Evolutionary conservation across 2,329 filamentous ascomycete species (phyloP).

Genomic region (Verticillium nubilum): DNA sequence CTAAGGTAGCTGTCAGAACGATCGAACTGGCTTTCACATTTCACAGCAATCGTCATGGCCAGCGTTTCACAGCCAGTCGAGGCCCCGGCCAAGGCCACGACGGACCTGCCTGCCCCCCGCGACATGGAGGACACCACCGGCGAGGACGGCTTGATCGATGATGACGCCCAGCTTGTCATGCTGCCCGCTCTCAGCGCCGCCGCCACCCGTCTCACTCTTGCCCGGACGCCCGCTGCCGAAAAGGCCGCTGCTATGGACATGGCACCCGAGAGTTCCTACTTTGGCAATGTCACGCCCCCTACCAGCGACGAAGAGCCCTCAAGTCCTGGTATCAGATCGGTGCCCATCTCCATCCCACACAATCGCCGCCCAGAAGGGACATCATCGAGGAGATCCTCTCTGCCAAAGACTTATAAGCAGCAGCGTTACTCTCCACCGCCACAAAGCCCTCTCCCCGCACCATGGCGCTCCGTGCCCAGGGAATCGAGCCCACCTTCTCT

Average conservation of each 20-base stretch:
- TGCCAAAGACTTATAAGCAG: not conserved
- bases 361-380: not conserved
- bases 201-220: conserved; percentile 50
- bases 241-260: conserved; percentile 51
- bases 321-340: not conserved
- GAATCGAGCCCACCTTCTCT: conserved; percentile 25
- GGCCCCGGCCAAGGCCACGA: not conserved
- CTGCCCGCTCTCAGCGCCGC: conserved; percentile 53
- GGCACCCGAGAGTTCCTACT: conserved; percentile 28
- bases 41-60: not conserved
- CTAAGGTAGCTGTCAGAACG: not conserved
- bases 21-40: not conserved
- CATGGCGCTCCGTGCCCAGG: conserved; percentile 37
- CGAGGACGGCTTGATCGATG: conserved; percentile 34
- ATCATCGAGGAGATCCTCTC: not conserved
- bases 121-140: conserved; percentile 12
- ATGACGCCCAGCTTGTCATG: conserved; percentile 54
- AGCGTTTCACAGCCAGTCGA: not conserved
- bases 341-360: not conserved
- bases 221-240: conserved; percentile 50
- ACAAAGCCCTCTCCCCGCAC: conserved; percentile 17
- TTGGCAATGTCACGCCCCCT: conserved; percentile 9
- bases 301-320: not conserved
- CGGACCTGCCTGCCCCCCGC: not conserved
- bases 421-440: not conserved